Conservation (phyloP, 257 asterid species). For the Solanum okadae region DNA sequence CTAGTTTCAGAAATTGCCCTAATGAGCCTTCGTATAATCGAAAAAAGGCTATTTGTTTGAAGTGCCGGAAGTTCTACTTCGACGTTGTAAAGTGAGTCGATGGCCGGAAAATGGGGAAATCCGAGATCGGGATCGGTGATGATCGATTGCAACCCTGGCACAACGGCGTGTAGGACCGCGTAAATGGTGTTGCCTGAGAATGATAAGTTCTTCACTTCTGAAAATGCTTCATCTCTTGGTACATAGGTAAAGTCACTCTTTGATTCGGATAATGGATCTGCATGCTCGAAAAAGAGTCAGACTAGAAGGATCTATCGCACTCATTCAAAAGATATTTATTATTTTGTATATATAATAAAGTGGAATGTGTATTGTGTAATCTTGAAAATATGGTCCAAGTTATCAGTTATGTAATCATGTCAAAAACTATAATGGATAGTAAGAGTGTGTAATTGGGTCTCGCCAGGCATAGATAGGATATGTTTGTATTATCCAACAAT, state of each 20-base stretch:
- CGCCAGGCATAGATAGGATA: not conserved
- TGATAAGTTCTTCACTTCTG: conserved; percentile 33
- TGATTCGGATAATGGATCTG: conserved; percentile 54
- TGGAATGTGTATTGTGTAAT: not conserved
- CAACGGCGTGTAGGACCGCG: conserved; percentile 30
- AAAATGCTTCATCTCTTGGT: conserved; percentile 67
- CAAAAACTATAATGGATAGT: not conserved
- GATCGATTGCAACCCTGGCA: conserved; percentile 22
- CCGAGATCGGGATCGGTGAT: conserved; percentile 1
- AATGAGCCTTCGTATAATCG: conserved; percentile 32
- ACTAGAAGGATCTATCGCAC: not conserved
- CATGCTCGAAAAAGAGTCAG: not conserved
- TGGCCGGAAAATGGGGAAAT: conserved; percentile 50
- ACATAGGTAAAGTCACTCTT: conserved; percentile 24
- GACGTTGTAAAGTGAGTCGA: conserved; percentile 42
- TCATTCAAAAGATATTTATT: not conserved
- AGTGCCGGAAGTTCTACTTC: conserved; percentile 26
- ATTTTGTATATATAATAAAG: not conserved
- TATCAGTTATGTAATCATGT: not conserved
- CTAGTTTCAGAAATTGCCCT: conserved; percentile 11
- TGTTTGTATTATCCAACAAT: not conserved
- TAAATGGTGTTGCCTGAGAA: conserved; percentile 34
- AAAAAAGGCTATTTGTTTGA: not conserved
- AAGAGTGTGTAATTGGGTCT: not conserved
- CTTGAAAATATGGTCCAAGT: not conserved